These are phyloP conservation scores for Apium graveolens DNA, from an alignment of 129 eudicot species.

Conservation along the genomic window DNA sequence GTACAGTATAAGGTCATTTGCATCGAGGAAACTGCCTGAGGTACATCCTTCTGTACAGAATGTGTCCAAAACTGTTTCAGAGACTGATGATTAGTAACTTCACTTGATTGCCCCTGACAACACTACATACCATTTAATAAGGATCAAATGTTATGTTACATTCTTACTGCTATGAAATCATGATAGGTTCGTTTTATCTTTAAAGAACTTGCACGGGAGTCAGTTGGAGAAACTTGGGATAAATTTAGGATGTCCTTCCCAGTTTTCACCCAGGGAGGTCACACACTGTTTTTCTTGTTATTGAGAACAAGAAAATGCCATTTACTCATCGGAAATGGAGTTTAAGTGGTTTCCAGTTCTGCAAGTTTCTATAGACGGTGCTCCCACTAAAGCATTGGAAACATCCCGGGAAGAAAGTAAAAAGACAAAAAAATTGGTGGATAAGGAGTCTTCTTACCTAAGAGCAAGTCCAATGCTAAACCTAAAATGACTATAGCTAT, in stretches of 20 bases:
- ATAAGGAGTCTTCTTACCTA: slow-evolving; percentile 48
- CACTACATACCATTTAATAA: slow-evolving; percentile 22
- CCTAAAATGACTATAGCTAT: too few relatives aligned
- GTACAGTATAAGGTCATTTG: slow-evolving; percentile 12
- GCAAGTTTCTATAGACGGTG: slow-evolving; percentile 31
- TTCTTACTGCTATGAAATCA: slow-evolving; percentile 1
- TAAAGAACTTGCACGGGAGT: slow-evolving; percentile 36
- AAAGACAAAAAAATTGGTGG: slow-evolving; percentile 42
- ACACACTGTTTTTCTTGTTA: not conserved
- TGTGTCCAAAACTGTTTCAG: not conserved
- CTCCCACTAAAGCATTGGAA: slow-evolving; percentile 37
- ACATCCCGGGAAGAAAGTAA: slow-evolving; percentile 37
- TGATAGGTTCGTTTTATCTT: slow-evolving; percentile 34
- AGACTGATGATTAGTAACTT: slow-evolving; percentile 4
- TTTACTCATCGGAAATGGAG: slow-evolving; percentile 21
- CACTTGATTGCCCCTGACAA: slow-evolving; percentile 28
- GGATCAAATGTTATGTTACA: slow-evolving; percentile 17
- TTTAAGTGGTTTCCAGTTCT: slow-evolving; percentile 39
- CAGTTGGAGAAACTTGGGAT: slow-evolving; percentile 35
- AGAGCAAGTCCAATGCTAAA: too few relatives aligned
- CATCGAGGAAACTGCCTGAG: slow-evolving; percentile 54
- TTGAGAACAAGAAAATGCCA: too few relatives aligned
- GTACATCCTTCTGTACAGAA: slow-evolving; percentile 22
- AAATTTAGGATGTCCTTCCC: not conserved
- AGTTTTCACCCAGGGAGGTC: not conserved